Percentiles rank a stretch among this genome's conserved stretches.
Evolutionary conservation across 179 eudicot species (phyloP).

Genomic region (Spinacia oleracea): DNA sequence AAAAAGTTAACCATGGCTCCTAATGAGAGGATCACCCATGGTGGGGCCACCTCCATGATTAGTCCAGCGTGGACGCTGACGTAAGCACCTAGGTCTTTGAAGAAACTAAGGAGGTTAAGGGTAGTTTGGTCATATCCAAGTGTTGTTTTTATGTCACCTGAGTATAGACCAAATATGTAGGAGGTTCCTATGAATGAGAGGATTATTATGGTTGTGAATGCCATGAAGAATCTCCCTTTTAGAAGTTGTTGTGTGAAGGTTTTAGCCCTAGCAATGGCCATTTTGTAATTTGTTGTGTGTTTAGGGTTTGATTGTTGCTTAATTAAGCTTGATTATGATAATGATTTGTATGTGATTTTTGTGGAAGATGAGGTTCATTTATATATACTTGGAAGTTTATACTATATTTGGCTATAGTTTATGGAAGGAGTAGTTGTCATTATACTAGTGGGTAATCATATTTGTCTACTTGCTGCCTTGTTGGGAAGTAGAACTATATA

Average conservation of each 20-base stretch:
- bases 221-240: slow-evolving; percentile 40
- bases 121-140: slow-evolving; percentile 42
- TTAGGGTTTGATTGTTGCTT: neutral
- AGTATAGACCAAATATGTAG: slow-evolving; percentile 43
- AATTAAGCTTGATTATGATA: no score
- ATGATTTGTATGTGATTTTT: no score
- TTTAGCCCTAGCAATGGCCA: neutral
- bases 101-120: slow-evolving; percentile 30
- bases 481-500: no score
- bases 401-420: no score
- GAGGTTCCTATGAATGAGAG: slow-evolving; percentile 36
- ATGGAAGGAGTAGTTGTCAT: no score
- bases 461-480: no score
- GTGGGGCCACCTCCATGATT: slow-evolving; percentile 29
- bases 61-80: slow-evolving; percentile 34
- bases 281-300: neutral
- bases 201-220: slow-evolving; percentile 38
- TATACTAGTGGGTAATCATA: no score
- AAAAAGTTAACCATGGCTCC: slow-evolving; percentile 28
- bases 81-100: slow-evolving; percentile 41
- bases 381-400: no score
- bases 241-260: slow-evolving; percentile 19
- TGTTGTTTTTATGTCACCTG: slow-evolving; percentile 33
- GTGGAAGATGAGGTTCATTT: no score
- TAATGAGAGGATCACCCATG: slow-evolving; percentile 31